These are phyloP conservation scores for Ilyonectria mors-panacis DNA, from an alignment of 2,329 filamentous ascomycete genomes.

Conservation along the genomic window DNA sequence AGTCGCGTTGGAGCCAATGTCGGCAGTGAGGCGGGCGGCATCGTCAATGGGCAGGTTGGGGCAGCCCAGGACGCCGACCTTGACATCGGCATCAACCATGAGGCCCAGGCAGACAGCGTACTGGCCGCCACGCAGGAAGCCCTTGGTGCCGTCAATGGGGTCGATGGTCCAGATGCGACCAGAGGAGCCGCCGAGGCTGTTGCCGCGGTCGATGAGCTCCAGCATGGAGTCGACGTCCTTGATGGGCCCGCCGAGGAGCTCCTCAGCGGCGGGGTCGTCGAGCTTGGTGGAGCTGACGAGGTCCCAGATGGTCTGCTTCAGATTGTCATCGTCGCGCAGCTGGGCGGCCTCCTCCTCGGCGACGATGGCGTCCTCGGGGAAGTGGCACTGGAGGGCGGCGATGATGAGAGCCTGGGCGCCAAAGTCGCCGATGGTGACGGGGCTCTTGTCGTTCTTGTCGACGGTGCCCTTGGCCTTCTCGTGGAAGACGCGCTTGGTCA, in stretches of 20 bases:
- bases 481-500: conserved; percentile 71
- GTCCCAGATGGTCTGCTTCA: conserved; percentile 83
- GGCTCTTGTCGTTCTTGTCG: conserved; percentile 91
- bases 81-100: conserved; percentile 93
- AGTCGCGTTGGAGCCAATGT: conserved; percentile 81
- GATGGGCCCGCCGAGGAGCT: conserved; percentile 78
- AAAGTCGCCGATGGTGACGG: conserved; percentile 98
- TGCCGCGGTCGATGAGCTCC: conserved; percentile 76
- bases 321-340: conserved; percentile 78
- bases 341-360: conserved; percentile 93
- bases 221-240: conserved; percentile 77
- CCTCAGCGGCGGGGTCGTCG: conserved; percentile 69
- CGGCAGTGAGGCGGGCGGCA: conserved; percentile 69
- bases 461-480: conserved; percentile 95
- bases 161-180: conserved; percentile 97
- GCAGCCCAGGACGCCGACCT: conserved; percentile 94
- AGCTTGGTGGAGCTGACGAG: conserved; percentile 82
- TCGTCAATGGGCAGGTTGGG: conserved; percentile 95
- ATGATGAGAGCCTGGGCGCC: conserved; percentile 98
- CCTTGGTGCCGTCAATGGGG: conserved; percentile 98
- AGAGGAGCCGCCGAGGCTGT: conserved; percentile 77
- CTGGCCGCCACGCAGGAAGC: conserved; percentile 95
- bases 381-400: conserved; percentile 87
- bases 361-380: conserved; percentile 91
- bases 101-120: conserved; percentile 96